Conservation (phyloP, 1,284 basidiomycete genomes). For the Rhizoctonia solani region DNA sequence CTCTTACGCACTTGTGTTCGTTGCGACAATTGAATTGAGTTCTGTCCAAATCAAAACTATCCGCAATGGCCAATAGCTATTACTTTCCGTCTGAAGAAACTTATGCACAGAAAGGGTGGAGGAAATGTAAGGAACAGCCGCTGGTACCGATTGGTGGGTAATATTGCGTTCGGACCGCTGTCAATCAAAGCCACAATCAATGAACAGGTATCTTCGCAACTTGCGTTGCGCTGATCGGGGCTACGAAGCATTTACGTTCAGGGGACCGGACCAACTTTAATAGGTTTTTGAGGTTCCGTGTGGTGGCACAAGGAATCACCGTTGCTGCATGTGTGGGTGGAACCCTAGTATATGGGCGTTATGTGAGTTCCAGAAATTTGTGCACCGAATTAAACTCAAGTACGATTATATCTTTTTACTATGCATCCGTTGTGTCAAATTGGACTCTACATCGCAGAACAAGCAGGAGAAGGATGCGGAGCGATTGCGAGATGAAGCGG, state of each 20-base stretch:
- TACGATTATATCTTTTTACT: too few species aligned
- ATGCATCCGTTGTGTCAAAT: background rate
- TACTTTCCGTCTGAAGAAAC: constrained; percentile 37
- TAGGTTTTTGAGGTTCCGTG: constrained; percentile 48
- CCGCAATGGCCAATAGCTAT: background rate
- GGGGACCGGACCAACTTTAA: constrained; percentile 49
- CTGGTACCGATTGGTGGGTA: constrained; percentile 48
- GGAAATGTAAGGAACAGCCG: constrained; percentile 50
- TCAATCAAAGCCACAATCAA: background rate
- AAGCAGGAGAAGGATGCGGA: constrained; percentile 20
- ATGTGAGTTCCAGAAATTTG: constrained; percentile 7
- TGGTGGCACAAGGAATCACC: constrained; percentile 49
- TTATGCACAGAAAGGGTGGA: constrained; percentile 46
- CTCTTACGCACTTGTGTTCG: too few species aligned
- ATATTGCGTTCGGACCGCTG: background rate
- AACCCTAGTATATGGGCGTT: constrained; percentile 38
- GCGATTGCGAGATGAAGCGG: constrained; percentile 3
- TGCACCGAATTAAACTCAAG: too few species aligned
- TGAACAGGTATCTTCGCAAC: constrained; percentile 45
- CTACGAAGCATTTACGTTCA: constrained; percentile 45
- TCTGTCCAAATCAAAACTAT: too few species aligned
- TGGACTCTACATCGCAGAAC: background rate
- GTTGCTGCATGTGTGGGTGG: constrained; percentile 48
- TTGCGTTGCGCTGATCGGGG: constrained; percentile 47
- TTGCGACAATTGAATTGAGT: too few species aligned